Evolutionary conservation across 257 asterid genomes (phyloP).

Genomic region (Petunia axillaris): DNA sequence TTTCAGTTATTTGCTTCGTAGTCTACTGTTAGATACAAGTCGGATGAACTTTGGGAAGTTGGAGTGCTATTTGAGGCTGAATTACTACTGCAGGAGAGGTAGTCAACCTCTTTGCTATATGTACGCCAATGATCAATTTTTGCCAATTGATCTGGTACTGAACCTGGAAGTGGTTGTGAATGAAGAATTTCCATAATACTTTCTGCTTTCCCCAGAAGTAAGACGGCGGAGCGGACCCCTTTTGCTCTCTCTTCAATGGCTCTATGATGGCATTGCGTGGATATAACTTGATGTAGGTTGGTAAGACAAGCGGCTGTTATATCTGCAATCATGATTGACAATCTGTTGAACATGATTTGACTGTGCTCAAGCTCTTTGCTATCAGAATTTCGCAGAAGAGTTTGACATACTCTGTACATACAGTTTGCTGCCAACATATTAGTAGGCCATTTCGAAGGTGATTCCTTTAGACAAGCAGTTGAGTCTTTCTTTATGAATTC

Average conservation of each 20-base stretch:
- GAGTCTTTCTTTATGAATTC: slow-evolving; percentile 45
- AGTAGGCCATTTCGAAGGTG: slow-evolving; percentile 66
- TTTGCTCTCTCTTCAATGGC: slow-evolving; percentile 59
- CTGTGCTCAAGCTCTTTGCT: slow-evolving; percentile 37
- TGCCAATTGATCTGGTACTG: slow-evolving; percentile 43
- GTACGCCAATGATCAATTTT: slow-evolving; percentile 67
- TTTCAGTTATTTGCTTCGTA: slow-evolving; percentile 31
- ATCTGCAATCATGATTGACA: slow-evolving; percentile 54
- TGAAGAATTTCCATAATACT: slow-evolving; percentile 64
- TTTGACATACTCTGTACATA: slow-evolving; percentile 74
- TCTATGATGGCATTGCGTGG: slow-evolving; percentile 57
- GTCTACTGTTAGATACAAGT: slow-evolving; percentile 49
- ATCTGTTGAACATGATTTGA: slow-evolving; percentile 43
- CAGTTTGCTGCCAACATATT: slow-evolving; percentile 69
- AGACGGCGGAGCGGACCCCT: slow-evolving; percentile 50
- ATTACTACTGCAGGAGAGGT: slow-evolving; percentile 36
- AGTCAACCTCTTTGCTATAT: slow-evolving; percentile 38
- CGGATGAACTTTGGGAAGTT: slow-evolving; percentile 39
- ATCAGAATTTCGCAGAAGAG: slow-evolving; percentile 48
- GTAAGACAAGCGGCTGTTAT: slow-evolving; percentile 73
- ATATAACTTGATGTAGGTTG: slow-evolving; percentile 61
- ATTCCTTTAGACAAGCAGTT: slow-evolving; percentile 40
- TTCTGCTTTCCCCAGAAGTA: slow-evolving; percentile 65
- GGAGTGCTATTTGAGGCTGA: slow-evolving; percentile 26
- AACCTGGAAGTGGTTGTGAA: slow-evolving; percentile 46